These are phyloP conservation scores for Lecanicillium sp. DNA, from an alignment of 2,329 filamentous ascomycete genomes.

Conservation along the genomic window DNA sequence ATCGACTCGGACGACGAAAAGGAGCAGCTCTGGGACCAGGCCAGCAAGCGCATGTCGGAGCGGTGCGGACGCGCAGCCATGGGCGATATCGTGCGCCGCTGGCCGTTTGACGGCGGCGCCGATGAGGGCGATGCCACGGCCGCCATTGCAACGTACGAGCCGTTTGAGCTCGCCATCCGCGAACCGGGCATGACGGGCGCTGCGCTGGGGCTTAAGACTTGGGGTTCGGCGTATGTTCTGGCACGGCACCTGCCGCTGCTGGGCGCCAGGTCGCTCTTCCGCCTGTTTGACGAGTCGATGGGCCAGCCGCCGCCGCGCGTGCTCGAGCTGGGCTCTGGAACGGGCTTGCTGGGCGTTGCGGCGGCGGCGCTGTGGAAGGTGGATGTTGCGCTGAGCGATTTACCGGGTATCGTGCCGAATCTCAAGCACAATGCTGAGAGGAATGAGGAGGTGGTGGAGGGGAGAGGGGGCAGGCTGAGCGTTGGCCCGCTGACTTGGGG, in stretches of 20 bases:
- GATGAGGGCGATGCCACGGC: slow-evolving; percentile 15
- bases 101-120: slow-evolving; percentile 37
- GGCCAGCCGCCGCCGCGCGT: slow-evolving; percentile 27
- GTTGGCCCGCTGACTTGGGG: slow-evolving; percentile 72
- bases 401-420: slow-evolving; percentile 78
- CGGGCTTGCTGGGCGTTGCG: slow-evolving; percentile 81
- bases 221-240: slow-evolving; percentile 84
- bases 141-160: slow-evolving; percentile 17
- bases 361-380: slow-evolving; percentile 65
- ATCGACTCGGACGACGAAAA: slow-evolving; percentile 56
- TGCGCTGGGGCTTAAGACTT: slow-evolving; percentile 87
- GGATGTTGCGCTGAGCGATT: slow-evolving; percentile 69
- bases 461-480: slow-evolving; percentile 47
- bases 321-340: slow-evolving; percentile 83
- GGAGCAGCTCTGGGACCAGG: slow-evolving; percentile 69
- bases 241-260: slow-evolving; percentile 59
- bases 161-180: slow-evolving; percentile 62
- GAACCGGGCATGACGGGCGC: slow-evolving; percentile 87
- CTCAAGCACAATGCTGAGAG: slow-evolving; percentile 62
- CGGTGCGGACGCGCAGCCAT: slow-evolving; percentile 66
- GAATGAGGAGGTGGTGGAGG: slow-evolving; percentile 52
- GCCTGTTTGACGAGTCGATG: slow-evolving; percentile 32
- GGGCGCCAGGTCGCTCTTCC: slow-evolving; percentile 33
- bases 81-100: slow-evolving; percentile 47
- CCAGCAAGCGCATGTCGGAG: slow-evolving; percentile 74